Base-by-base conservation (phyloP, 106 monocot genomes). In the Dioscorea dumetorum region DNA sequence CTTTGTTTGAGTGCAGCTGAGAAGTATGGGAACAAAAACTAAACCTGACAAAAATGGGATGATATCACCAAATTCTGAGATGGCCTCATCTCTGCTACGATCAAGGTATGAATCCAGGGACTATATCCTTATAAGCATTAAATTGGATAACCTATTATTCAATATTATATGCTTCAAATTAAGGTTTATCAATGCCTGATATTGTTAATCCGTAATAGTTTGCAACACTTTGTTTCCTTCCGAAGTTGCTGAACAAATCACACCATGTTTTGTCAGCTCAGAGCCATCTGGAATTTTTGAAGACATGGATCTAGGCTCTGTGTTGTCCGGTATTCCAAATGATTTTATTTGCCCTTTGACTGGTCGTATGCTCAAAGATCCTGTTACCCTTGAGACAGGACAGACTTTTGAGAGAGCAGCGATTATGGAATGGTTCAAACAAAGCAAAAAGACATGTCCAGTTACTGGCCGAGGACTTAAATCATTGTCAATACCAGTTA, bases 321-420 rank as follows among this genome's bases (percentile, higher is more conserved):
- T 54, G 5, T 54, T 12, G 8, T 54, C 54, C 18, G 19, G 54
- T 41, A 41, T 41, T 41, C 79, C 79, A 1, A 84, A 84, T 62
- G 84, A 84, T 52, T 84, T 84, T 70, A 66, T 84, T 64, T 84
- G 84, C 56, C 79, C 79, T 56, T 79, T 84, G 64, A 84, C 84
- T 5, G 76, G 79, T 4, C 84, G 79, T 23, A 60, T 84, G 49
- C 79, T 84, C 24, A 73, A 24, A 18, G 79, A 84, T 62, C 84
- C 84, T 18, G 84, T 84, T 22, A 84, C 84, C 32, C 76, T 84
- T 9, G 84, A 84, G 70, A 84, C 84, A 33, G 84, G 84, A 22
- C 84, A 84, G 49, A 84, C 84, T 62, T 84, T 63, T 48, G 84
- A 84, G 70, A 76, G 79, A 57, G 76, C 53, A 71, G 84, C 84